Evolutionary conservation across 176 grass and related monocot species (phyloP).

Genomic region (Aegilops bicornis): DNA sequence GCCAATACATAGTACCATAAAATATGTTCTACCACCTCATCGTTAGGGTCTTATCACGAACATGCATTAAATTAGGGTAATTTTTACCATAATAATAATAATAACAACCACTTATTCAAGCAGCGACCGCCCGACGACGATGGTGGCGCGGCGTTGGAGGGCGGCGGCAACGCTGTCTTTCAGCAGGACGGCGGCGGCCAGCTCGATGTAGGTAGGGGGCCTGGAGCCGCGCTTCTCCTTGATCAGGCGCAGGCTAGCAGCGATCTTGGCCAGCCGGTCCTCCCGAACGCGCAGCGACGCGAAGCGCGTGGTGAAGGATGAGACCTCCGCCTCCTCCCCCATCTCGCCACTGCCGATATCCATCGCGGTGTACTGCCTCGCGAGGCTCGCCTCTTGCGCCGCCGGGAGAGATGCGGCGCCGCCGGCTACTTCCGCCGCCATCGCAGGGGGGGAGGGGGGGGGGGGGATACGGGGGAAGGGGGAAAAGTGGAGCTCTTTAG

Average conservation of each 20-base stretch:
- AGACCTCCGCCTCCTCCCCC: background rate
- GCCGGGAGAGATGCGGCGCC: no score
- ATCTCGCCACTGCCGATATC: no score
- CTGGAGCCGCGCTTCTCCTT: background rate
- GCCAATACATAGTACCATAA: background rate
- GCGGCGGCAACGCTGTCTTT: background rate
- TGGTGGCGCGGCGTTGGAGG: background rate
- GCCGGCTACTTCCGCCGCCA: no score
- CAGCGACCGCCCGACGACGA: background rate
- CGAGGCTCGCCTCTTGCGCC: no score
- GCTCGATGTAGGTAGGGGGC: background rate
- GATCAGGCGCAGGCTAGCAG: background rate
- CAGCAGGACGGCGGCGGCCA: background rate
- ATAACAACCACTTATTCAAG: background rate
- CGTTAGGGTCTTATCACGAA: background rate
- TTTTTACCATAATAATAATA: background rate
- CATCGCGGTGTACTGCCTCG: no score
- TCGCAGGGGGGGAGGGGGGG: no score
- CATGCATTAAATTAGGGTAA: background rate
- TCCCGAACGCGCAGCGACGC: background rate
- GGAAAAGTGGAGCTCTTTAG: no score
- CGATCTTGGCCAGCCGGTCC: background rate
- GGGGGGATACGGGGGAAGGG: no score
- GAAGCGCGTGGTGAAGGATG: background rate
- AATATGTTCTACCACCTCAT: background rate